These are phyloP conservation scores for Pseudocercospora vitis DNA, from an alignment of 2,329 filamentous ascomycete species.

Conservation along the genomic window DNA sequence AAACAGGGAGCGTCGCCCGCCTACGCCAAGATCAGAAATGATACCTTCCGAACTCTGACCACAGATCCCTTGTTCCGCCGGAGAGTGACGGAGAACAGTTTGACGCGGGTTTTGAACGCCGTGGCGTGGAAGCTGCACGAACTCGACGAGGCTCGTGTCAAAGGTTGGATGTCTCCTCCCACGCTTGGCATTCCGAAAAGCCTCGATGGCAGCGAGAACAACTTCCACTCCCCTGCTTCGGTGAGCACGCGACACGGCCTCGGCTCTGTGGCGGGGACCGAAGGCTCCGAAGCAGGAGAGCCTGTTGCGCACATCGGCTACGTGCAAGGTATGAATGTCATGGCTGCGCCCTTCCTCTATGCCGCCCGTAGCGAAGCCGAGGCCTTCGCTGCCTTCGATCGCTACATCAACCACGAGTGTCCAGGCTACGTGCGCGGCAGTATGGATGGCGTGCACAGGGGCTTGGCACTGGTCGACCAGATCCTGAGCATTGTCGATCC, in stretches of 20 bases:
- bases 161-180: slow-evolving; percentile 52
- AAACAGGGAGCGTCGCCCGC: slow-evolving; percentile 91
- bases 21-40: slow-evolving; percentile 96
- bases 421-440: slow-evolving; percentile 92
- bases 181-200: slow-evolving; percentile 51
- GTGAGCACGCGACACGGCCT: slow-evolving; percentile 37
- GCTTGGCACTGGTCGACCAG: slow-evolving; percentile 85
- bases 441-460: slow-evolving; percentile 96
- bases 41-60: slow-evolving; percentile 93
- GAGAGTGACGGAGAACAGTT: slow-evolving; percentile 89
- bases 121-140: slow-evolving; percentile 93
- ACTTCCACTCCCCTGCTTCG: slow-evolving; percentile 38
- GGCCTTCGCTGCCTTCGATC: slow-evolving; percentile 87
- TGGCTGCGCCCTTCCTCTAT: slow-evolving; percentile 93
- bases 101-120: slow-evolving; percentile 92
- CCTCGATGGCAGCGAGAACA: slow-evolving; percentile 51
- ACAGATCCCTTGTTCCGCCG: slow-evolving; percentile 96
- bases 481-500: slow-evolving; percentile 89
- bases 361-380: slow-evolving; percentile 91
- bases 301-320: slow-evolving; percentile 73
- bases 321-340: slow-evolving; percentile 98
- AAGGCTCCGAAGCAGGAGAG: slow-evolving; percentile 60
- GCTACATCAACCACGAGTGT: slow-evolving; percentile 81
- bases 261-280: slow-evolving; percentile 54
- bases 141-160: slow-evolving; percentile 60